Conservation (phyloP, 2,329 filamentous ascomycete species). For the Elsinoe perseae region DNA sequence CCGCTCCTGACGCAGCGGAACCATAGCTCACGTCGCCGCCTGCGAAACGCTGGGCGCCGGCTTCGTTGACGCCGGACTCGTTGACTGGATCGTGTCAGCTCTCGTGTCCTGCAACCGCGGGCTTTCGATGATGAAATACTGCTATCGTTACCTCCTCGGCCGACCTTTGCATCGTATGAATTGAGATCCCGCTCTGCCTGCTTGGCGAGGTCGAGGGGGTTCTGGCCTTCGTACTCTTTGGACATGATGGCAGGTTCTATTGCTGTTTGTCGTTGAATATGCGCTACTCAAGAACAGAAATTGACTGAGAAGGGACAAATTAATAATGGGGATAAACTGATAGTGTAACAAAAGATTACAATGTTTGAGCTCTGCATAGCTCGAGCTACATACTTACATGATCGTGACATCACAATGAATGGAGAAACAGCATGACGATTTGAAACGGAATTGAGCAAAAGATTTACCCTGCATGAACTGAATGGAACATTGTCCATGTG, state of each 20-base stretch:
- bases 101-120: neutral
- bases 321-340: neutral
- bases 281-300: too few relatives aligned
- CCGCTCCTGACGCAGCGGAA: conserved; percentile 36
- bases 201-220: conserved; percentile 39
- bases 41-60: conserved; percentile 36
- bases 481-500: neutral
- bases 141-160: conserved; percentile 29
- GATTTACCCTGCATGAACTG: neutral
- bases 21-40: conserved; percentile 39
- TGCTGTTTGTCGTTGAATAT: neutral
- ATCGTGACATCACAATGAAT: conserved; percentile 13
- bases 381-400: conserved; percentile 1
- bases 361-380: neutral
- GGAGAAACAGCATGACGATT: conserved; percentile 1
- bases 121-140: conserved; percentile 27
- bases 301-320: too few relatives aligned
- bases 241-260: conserved; percentile 33
- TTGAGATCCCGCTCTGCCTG: conserved; percentile 45
- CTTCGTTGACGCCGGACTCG: conserved; percentile 44
- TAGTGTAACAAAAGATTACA: neutral
- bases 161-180: conserved; percentile 33
- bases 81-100: conserved; percentile 26
- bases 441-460: neutral
- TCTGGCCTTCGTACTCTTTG: conserved; percentile 33